Evolutionary conservation across 2,329 filamentous ascomycete genomes (phyloP).

Genomic region (Penicillium sp.): DNA sequence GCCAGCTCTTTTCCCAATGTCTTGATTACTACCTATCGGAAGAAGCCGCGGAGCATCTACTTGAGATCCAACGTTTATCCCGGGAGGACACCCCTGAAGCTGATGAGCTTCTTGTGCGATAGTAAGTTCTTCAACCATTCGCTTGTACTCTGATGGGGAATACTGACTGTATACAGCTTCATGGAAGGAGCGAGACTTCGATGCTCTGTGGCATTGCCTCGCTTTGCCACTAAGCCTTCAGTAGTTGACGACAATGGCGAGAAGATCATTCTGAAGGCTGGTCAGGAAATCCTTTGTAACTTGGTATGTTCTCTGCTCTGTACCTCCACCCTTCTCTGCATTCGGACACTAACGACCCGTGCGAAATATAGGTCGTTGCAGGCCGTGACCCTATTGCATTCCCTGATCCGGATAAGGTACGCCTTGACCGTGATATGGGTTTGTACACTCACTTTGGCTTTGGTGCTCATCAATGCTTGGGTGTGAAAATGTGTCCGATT

Average conservation of each 20-base stretch:
- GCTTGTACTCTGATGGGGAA: not conserved
- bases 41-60: constrained; percentile 48
- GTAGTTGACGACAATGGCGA: constrained; percentile 36
- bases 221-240: constrained; percentile 33
- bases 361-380: constrained; percentile 30
- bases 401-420: constrained; percentile 47
- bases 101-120: constrained; percentile 51
- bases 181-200: constrained; percentile 41
- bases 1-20: constrained; percentile 55
- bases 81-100: constrained; percentile 43
- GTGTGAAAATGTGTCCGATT: constrained; percentile 38
- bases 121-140: constrained; percentile 34
- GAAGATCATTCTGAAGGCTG: constrained; percentile 33
- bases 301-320: constrained; percentile 34
- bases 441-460: constrained; percentile 62
- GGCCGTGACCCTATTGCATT: constrained; percentile 38
- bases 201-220: constrained; percentile 38
- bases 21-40: constrained; percentile 55
- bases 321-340: not conserved
- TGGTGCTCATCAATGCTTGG: constrained; percentile 62
- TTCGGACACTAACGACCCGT: not conserved
- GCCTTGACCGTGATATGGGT: constrained; percentile 59
- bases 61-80: constrained; percentile 49
- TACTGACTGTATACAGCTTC: constrained; percentile 30
- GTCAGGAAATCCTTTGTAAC: constrained; percentile 37